Evolutionary conservation across 768 basidiomycete species (phyloP), one percentile per base, ranked within the genome.

Genomic region (Naganishia kalamii): DNA sequence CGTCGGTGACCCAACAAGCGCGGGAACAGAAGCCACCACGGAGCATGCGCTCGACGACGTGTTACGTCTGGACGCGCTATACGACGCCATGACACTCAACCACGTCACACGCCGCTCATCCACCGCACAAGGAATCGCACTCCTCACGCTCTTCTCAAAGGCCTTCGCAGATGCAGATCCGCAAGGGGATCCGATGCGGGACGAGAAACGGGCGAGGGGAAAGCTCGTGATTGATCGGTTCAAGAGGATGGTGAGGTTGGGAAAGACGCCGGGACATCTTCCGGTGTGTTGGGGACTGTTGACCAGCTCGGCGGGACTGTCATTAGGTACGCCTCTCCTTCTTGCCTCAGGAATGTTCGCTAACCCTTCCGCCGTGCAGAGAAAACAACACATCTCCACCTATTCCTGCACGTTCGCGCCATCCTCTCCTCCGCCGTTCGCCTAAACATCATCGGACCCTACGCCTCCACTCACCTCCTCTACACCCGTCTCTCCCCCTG

Each of bases 231-330:
- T 92, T 21, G 86, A 89, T 33, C 78, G 78, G 47, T 84, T 89
- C 72, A 94, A 93, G 79, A 77, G 84, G 43, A 78, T 79, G 48
- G 83, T 89, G 2, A 82, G 91, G 62, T 80, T 79, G 32, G 88
- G 86, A 54, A 83, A 84, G 35, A 82, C 83, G 0, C 83, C 81
- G 29, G 94, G 92, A 0, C 94, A 99, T 79, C 82, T 96, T 46
- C 90, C 92, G 0, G 80, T 90, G 17, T 94, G 90, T 77, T 99
- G 92, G 88, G 96, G 89, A 2, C 81, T 89, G 1, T 78, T 99
- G 60, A 88, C 88, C 1, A 87, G 85, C 23, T 86, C 87, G 0
- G 82, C 97, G 15, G 87, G 85, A 7, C 78, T 92, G 40, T 82
- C 85, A 11, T 76, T 88, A 68, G 87, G 93, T 92, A 70, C 60